Percentiles rank a stretch among this genome's conserved stretches.
phyloP scores from a whole-genome alignment of 352 stramenopile genomes.

The Pythium rhizo-oryzae region DNA sequence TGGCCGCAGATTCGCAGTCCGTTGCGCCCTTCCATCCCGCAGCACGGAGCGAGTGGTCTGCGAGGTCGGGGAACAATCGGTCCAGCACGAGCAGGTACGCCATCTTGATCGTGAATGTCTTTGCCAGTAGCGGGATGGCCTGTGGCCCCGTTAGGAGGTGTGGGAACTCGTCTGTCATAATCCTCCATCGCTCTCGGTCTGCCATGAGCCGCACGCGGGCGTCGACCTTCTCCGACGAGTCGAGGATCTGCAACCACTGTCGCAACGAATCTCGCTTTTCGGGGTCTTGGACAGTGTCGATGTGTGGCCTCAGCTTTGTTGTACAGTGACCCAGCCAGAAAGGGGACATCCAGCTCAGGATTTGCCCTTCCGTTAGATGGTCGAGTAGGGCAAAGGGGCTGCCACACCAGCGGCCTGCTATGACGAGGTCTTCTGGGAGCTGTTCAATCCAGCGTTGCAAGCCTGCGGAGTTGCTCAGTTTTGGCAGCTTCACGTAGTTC shows the following conservation, averaged over 20 bases:
- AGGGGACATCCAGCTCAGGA: not conserved
- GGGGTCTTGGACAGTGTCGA: not conserved
- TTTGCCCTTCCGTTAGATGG: not conserved
- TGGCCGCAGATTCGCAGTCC: not conserved
- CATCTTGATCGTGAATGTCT: not conserved
- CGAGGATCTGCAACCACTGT: not conserved
- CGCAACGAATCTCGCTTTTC: too few species aligned
- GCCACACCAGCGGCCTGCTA: not conserved
- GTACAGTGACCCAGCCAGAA: not conserved
- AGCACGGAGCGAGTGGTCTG: not conserved
- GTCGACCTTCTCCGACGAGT: too few species aligned
- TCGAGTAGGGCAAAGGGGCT: constrained; percentile 1
- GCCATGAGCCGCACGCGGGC: too few species aligned
- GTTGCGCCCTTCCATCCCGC: not conserved
- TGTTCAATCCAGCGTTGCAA: not conserved
- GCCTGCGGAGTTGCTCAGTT: not conserved
- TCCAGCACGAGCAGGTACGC: not conserved
- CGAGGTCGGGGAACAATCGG: not conserved
- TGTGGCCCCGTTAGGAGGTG: not conserved
- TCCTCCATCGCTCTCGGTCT: too few species aligned
- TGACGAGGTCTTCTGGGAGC: not conserved
- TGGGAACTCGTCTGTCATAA: not conserved
- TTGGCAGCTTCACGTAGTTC: not conserved
- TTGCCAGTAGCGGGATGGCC: not conserved
- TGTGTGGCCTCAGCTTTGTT: too few species aligned